Evolutionary conservation across 2,329 filamentous ascomycete species (phyloP).

Genomic region (Chrysoporthe puriensis): DNA sequence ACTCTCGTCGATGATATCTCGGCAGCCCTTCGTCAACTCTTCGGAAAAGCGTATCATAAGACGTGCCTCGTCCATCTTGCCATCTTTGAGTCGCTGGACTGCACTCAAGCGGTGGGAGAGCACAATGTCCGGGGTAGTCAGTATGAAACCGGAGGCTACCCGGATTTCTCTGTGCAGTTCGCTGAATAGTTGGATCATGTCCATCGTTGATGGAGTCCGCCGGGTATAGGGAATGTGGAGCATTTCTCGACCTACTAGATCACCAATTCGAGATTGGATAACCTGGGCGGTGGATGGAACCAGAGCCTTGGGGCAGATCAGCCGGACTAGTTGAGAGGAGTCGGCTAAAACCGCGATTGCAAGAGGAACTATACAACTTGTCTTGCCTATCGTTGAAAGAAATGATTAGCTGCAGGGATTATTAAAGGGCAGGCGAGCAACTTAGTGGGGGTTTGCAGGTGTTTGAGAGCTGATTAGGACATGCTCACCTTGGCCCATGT

Average conservation of each 20-base stretch:
- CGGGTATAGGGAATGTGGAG: slow-evolving; percentile 63
- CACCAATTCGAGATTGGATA: slow-evolving; percentile 58
- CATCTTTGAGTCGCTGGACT: slow-evolving; percentile 58
- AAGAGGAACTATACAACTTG: slow-evolving; percentile 60
- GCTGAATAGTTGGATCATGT: slow-evolving; percentile 42
- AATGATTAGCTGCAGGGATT: too few relatives aligned
- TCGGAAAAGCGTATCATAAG: slow-evolving; percentile 55
- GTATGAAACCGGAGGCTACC: slow-evolving; percentile 53
- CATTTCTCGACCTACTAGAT: slow-evolving; percentile 55
- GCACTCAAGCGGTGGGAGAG: slow-evolving; percentile 68
- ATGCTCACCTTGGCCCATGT: slow-evolving; percentile 63
- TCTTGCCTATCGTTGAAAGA: slow-evolving; percentile 50
- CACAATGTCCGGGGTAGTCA: slow-evolving; percentile 66
- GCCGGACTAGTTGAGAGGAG: slow-evolving; percentile 49
- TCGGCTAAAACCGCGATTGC: slow-evolving; percentile 51
- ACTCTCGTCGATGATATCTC: slow-evolving; percentile 69
- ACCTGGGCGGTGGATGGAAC: slow-evolving; percentile 61
- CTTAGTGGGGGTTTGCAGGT: neutral
- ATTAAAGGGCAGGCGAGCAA: neutral
- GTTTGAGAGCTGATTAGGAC: neutral
- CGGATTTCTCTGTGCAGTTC: slow-evolving; percentile 46
- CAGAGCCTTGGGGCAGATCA: slow-evolving; percentile 61
- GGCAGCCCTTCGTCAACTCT: slow-evolving; percentile 52
- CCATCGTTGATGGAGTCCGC: slow-evolving; percentile 42
- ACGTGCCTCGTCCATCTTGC: slow-evolving; percentile 43